Conservation (phyloP, 2,329 filamentous ascomycete species). For the Ophiostoma ips region DNA sequence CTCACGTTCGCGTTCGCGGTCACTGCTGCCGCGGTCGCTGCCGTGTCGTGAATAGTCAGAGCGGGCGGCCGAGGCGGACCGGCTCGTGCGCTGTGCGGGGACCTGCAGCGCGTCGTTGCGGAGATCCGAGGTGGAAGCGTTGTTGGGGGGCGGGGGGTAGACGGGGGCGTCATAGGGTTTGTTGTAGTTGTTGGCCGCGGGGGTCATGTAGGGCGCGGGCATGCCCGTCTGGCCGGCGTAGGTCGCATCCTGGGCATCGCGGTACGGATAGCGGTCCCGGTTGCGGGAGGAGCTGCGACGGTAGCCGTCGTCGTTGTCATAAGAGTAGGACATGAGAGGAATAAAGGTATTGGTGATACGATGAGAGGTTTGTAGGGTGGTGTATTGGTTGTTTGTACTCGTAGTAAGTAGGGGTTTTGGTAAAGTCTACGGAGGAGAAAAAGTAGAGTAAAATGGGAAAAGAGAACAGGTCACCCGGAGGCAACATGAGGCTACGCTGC, state of each 20-base stretch:
- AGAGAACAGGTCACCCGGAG: not conserved
- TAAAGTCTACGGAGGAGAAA: too few relatives aligned
- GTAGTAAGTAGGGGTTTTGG: too few relatives aligned
- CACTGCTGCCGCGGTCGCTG: not conserved
- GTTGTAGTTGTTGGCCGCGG: not conserved
- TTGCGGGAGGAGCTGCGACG: constrained; percentile 10
- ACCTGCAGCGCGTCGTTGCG: constrained; percentile 15
- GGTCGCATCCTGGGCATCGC: not conserved
- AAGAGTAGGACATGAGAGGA: not conserved
- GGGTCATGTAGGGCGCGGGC: constrained; percentile 7
- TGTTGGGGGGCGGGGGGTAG: constrained; percentile 10
- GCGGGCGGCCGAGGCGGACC: constrained; percentile 13
- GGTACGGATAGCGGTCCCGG: constrained; percentile 1
- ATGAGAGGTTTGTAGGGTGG: not conserved
- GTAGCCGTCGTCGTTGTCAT: constrained; percentile 22
- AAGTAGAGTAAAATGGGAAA: not conserved
- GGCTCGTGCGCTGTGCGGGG: constrained; percentile 18
- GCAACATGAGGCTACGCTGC: not conserved
- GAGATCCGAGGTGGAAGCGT: constrained; percentile 5
- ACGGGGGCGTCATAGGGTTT: not conserved
- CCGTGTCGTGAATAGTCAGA: constrained; percentile 4
- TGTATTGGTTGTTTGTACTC: too few relatives aligned
- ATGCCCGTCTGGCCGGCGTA: not conserved
- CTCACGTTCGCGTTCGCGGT: not conserved
- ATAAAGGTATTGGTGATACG: not conserved